Percentiles rank a stretch among this genome's conserved stretches.
Evolutionary conservation across 768 basidiomycete genomes (phyloP).

Genomic region (Tylopilus vinaceipallidus): DNA sequence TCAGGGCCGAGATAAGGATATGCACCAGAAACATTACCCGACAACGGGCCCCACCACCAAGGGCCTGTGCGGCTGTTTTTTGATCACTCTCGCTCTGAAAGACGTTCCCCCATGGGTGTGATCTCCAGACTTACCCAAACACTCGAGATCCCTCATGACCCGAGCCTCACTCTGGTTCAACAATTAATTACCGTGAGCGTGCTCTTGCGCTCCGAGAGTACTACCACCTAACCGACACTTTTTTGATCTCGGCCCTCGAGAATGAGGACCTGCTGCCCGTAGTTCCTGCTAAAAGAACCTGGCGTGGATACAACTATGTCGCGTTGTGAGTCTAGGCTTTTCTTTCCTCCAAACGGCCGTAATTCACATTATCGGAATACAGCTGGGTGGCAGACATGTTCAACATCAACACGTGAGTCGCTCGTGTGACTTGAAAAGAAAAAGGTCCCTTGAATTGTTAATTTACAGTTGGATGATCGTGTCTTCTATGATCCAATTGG

Average conservation of each 20-base stretch:
- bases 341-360: not conserved
- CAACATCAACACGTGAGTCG: conserved; percentile 69
- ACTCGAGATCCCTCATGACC: conserved; percentile 54
- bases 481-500: conserved; percentile 69
- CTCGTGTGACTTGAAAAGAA: not conserved
- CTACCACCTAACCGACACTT: conserved; percentile 1
- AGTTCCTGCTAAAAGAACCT: conserved; percentile 57
- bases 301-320: conserved; percentile 64
- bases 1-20: conserved; percentile 11
- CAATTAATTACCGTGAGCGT: conserved; percentile 55
- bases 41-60: not conserved
- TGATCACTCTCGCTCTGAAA: not conserved
- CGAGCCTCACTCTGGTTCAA: conserved; percentile 51
- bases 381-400: conserved; percentile 83
- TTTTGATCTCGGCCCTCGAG: conserved; percentile 35
- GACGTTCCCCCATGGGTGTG: conserved; percentile 21
- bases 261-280: conserved; percentile 76
- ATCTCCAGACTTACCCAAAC: conserved; percentile 24
- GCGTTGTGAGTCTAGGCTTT: conserved; percentile 47
- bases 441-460: not conserved
- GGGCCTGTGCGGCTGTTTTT: conserved; percentile 1
- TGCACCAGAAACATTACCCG: conserved; percentile 7
- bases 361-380: conserved; percentile 6
- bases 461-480: conserved; percentile 67
- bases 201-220: conserved; percentile 2